phyloP scores from a whole-genome alignment of 2,329 filamentous ascomycete genomes.

The Trichoderma simmonsii region DNA sequence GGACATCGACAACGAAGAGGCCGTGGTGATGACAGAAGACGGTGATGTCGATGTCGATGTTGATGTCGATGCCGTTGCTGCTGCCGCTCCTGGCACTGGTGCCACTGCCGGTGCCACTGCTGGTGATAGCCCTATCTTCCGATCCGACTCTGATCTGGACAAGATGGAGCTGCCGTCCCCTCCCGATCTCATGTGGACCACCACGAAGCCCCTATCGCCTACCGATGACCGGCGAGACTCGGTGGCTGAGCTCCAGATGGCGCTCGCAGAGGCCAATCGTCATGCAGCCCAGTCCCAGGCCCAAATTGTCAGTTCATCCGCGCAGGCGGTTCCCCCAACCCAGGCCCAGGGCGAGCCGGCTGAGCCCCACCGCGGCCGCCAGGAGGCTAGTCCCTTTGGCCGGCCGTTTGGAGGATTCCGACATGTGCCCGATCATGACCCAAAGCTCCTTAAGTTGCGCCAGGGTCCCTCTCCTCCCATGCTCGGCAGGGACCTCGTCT shows the following conservation, averaged over 20 bases:
- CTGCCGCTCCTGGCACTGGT: neutral
- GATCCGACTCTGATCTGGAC: constrained; percentile 42
- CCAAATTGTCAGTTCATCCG: constrained; percentile 6
- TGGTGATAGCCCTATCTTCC: constrained; percentile 25
- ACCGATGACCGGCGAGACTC: constrained; percentile 29
- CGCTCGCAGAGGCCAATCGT: constrained; percentile 17
- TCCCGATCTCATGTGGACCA: constrained; percentile 43
- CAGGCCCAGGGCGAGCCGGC: constrained; percentile 7
- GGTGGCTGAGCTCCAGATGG: constrained; percentile 23
- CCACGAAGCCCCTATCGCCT: constrained; percentile 32
- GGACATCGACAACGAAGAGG: constrained; percentile 26
- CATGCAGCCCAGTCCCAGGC: constrained; percentile 20
- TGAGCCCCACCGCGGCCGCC: constrained; percentile 31
- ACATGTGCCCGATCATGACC: constrained; percentile 35
- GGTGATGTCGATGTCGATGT: constrained; percentile 25
- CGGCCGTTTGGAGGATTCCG: constrained; percentile 44
- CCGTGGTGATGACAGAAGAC: constrained; percentile 22
- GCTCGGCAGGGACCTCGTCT: constrained; percentile 77
- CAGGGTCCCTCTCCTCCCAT: constrained; percentile 72
- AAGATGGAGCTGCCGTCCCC: constrained; percentile 40
- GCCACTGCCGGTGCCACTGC: neutral
- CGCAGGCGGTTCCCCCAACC: neutral
- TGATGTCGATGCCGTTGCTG: neutral
- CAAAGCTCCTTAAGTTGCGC: constrained; percentile 45
- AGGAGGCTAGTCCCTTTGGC: constrained; percentile 38